Percentiles rank a stretch among this genome's conserved stretches.
These are phyloP conservation scores for Solanum pennellii DNA, from an alignment of 257 asterid genomes.

Conservation along the genomic window DNA sequence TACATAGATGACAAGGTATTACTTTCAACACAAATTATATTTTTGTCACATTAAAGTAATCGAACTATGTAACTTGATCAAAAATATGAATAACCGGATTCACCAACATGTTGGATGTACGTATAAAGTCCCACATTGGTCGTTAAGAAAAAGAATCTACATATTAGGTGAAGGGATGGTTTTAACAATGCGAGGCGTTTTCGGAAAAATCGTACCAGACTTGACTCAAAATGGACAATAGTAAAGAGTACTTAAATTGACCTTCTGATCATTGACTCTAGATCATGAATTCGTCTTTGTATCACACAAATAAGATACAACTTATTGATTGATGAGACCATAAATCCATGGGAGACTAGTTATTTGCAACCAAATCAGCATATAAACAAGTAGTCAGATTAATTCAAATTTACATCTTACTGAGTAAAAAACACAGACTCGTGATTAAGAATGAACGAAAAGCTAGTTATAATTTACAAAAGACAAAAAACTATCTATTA, in stretches of 20 bases:
- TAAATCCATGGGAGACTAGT: neutral
- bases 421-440: neutral
- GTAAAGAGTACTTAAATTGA: neutral
- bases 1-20: constrained; percentile 17
- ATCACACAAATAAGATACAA: neutral
- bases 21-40: neutral
- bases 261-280: neutral
- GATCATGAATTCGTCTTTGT: neutral
- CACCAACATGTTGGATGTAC: neutral
- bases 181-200: neutral
- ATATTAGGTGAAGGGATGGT: neutral
- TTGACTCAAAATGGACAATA: neutral
- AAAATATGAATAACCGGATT: neutral
- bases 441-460: no score
- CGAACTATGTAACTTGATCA: neutral
- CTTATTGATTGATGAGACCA: neutral
- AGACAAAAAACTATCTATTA: no score
- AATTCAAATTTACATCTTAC: neutral
- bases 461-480: no score
- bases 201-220: neutral
- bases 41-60: neutral
- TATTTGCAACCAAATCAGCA: neutral
- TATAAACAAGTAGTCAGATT: neutral
- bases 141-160: neutral
- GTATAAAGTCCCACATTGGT: neutral